Evolutionary conservation across 164 flowering plant species (phyloP).

Genomic region (Liquidambar formosana): DNA sequence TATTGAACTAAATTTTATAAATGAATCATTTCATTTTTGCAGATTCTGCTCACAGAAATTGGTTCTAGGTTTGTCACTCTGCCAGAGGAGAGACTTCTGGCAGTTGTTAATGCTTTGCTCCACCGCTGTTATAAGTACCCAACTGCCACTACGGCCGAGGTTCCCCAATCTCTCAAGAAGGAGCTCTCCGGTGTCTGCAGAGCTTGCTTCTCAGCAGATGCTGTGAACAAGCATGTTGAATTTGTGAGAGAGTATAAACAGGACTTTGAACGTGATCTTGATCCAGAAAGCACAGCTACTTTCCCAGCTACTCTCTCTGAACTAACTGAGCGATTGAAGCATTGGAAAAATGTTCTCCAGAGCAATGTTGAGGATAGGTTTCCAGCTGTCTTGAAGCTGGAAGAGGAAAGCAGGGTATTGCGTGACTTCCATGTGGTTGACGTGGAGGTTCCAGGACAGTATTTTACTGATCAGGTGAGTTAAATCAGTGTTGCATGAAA

Average conservation of each 20-base stretch:
- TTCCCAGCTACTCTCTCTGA: constrained; percentile 93
- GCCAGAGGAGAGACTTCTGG: constrained; percentile 97
- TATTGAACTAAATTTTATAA: background rate
- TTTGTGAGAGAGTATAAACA: constrained; percentile 98
- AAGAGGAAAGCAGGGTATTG: constrained; percentile 95
- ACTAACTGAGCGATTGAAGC: constrained; percentile 87
- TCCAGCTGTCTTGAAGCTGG: constrained; percentile 95
- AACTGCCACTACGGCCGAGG: constrained; percentile 97
- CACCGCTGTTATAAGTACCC: constrained; percentile 98
- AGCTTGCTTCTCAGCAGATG: constrained; percentile 99
- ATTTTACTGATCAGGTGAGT: constrained; percentile 86
- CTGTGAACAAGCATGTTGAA: constrained; percentile 96
- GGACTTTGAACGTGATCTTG: constrained; percentile 96
- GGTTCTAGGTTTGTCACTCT: constrained; percentile 96
- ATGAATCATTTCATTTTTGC: constrained; percentile 19
- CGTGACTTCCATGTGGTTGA: constrained; percentile 98
- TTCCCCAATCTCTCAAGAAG: constrained; percentile 95
- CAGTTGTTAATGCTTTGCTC: constrained; percentile 94
- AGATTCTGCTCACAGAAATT: constrained; percentile 93
- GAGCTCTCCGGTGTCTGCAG: constrained; percentile 99
- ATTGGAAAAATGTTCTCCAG: constrained; percentile 98
- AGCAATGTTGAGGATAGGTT: constrained; percentile 96
- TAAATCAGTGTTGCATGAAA: background rate
- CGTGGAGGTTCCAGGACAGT: constrained; percentile 99
- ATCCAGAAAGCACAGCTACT: constrained; percentile 87